Evolutionary conservation across 768 basidiomycete genomes (phyloP).

Genomic region (Leccinum pellstonianum): DNA sequence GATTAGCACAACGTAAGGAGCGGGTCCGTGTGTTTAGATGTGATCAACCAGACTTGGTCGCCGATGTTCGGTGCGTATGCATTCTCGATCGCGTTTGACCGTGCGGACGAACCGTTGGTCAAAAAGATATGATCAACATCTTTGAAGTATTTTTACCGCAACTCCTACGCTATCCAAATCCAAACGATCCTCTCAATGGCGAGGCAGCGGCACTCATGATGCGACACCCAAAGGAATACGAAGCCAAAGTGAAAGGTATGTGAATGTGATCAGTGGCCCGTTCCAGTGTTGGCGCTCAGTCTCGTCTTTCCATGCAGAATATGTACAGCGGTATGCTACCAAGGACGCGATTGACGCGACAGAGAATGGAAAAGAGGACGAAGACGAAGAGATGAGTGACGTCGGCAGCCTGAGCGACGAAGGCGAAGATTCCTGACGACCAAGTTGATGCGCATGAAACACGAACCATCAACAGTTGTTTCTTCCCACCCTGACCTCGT

Average conservation of each 20-base stretch:
- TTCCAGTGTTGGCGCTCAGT: constrained; percentile 7
- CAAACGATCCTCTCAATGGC: constrained; percentile 96
- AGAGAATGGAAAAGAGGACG: constrained; percentile 56
- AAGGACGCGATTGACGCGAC: constrained; percentile 85
- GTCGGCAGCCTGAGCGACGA: constrained; percentile 79
- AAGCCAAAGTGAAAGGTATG: constrained; percentile 88
- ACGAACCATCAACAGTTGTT: constrained; percentile 11
- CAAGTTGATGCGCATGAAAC: constrained; percentile 9
- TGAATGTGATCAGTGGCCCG: background rate
- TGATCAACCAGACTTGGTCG: constrained; percentile 99
- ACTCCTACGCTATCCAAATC: constrained; percentile 95
- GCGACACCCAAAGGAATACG: constrained; percentile 96
- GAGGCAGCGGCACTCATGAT: constrained; percentile 97
- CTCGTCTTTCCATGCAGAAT: constrained; percentile 53
- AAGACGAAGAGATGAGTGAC: constrained; percentile 87
- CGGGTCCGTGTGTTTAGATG: constrained; percentile 97
- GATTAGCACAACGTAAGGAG: constrained; percentile 51
- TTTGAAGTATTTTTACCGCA: constrained; percentile 99
- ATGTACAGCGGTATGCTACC: constrained; percentile 93
- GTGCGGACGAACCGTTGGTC: constrained; percentile 4
- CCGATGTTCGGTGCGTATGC: constrained; percentile 91
- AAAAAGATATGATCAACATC: constrained; percentile 96
- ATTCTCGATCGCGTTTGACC: background rate
- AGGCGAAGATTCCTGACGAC: constrained; percentile 38
- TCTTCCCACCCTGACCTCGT: constrained; percentile 10